A percentile compares a stretch with the other conserved stretches of the same genome.
These are phyloP conservation scores for Lichtheimia corymbifera DNA, from an alignment of 371 early-diverging fungal species.

Conservation along the genomic window DNA sequence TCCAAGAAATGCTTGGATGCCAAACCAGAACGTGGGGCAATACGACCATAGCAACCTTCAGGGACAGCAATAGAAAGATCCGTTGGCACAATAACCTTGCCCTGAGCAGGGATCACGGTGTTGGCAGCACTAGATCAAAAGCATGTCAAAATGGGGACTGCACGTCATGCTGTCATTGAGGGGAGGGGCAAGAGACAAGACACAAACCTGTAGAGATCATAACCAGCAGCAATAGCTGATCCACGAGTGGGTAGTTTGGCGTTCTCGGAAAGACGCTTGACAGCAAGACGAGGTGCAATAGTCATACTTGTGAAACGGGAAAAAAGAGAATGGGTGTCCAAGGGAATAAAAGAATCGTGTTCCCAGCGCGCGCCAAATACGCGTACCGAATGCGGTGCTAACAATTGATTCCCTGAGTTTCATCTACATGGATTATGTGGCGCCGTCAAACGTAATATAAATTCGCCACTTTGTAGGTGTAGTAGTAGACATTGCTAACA, in stretches of 20 bases:
- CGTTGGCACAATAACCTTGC: slow-evolving; percentile 76
- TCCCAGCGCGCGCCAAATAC: neutral
- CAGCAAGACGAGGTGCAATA: slow-evolving; percentile 42
- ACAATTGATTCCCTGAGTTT: too few species aligned
- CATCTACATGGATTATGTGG: too few species aligned
- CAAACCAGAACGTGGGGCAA: slow-evolving; percentile 93
- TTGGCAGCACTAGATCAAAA: slow-evolving; percentile 57
- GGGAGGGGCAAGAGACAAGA: too few species aligned
- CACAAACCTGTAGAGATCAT: slow-evolving; percentile 88
- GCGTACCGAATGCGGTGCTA: neutral
- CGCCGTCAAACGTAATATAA: too few species aligned
- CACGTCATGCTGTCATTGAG: neutral
- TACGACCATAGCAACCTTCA: slow-evolving; percentile 90
- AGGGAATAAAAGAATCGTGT: neutral
- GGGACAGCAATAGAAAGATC: slow-evolving; percentile 86
- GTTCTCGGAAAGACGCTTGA: slow-evolving; percentile 62
- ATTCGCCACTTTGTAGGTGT: too few species aligned
- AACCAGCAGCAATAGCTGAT: slow-evolving; percentile 87
- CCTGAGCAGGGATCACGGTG: slow-evolving; percentile 71
- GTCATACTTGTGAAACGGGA: slow-evolving; percentile 3
- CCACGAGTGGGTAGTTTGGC: slow-evolving; percentile 85
- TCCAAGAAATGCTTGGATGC: slow-evolving; percentile 93
- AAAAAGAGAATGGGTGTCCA: neutral
- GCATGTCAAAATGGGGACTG: neutral
- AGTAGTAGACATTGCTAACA: too few species aligned